phyloP scores from a whole-genome alignment of 371 early-diverging fungal genomes.

The Mucor piriformis region DNA sequence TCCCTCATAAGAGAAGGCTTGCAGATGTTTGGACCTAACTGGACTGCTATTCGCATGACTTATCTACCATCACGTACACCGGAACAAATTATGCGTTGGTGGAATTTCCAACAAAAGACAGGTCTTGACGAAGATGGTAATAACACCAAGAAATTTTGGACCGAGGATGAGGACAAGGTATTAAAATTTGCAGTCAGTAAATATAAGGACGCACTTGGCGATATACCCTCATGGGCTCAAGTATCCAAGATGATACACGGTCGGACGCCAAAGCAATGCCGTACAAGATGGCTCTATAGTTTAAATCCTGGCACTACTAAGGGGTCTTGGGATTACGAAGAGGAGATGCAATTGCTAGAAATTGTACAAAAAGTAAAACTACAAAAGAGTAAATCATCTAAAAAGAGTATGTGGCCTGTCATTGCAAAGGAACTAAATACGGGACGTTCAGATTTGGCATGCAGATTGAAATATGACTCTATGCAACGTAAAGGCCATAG shows the following conservation, averaged over 20 bases:
- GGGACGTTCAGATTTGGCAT: conserved; percentile 28
- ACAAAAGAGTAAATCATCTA: background rate
- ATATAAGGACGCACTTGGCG: background rate
- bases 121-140: background rate
- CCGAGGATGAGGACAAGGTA: conserved; percentile 32
- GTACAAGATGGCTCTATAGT: conserved; percentile 21
- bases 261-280: conserved; percentile 31
- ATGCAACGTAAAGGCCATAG: conserved; percentile 30
- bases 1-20: conserved; percentile 37
- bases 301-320: conserved; percentile 15
- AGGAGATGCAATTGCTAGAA: conserved; percentile 37
- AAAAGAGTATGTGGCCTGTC: conserved; percentile 24
- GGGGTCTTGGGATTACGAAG: conserved; percentile 37
- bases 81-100: conserved; percentile 38
- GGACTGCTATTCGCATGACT: conserved; percentile 38
- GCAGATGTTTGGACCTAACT: conserved; percentile 46
- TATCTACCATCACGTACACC: conserved; percentile 47
- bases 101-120: conserved; percentile 14
- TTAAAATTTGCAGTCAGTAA: conserved; percentile 30
- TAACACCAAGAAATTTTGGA: conserved; percentile 15
- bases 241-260: conserved; percentile 32
- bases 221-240: conserved; percentile 22
- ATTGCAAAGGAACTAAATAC: conserved; percentile 33
- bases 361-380: conserved; percentile 28
- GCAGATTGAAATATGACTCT: conserved; percentile 23